Conservation (phyloP, 108 stramenopile genomes). For the Skeletonema costatum region DNA sequence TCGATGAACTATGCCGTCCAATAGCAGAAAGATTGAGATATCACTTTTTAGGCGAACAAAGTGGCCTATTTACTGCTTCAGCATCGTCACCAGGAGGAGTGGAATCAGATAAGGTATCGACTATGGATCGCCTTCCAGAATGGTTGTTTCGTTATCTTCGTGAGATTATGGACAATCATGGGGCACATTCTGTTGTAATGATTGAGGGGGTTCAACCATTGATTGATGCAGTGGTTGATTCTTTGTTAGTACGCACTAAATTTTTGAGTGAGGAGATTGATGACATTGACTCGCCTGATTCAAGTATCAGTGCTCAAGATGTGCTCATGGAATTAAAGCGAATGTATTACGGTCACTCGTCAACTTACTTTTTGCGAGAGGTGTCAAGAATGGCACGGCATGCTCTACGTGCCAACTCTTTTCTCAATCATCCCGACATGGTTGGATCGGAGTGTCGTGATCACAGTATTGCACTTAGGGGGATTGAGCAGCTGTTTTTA, state of each 20-base stretch:
- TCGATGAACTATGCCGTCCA: constrained; percentile 57
- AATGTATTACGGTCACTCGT: constrained; percentile 15
- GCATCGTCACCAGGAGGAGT: not conserved
- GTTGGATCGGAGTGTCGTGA: constrained; percentile 49
- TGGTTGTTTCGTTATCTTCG: constrained; percentile 75
- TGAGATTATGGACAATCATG: constrained; percentile 51
- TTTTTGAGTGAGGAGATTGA: not conserved
- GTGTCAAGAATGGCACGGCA: constrained; percentile 61
- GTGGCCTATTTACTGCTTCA: constrained; percentile 47
- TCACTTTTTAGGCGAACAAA: constrained; percentile 71
- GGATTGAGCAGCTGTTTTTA: constrained; percentile 74
- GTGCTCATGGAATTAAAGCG: constrained; percentile 11
- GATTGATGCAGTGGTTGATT: constrained; percentile 34
- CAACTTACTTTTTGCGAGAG: constrained; percentile 58
- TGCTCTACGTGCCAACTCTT: constrained; percentile 63
- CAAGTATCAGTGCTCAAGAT: not conserved
- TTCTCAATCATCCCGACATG: constrained; percentile 66
- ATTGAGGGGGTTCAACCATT: constrained; percentile 28
- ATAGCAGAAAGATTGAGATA: constrained; percentile 52
- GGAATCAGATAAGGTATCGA: constrained; percentile 3
- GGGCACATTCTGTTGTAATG: constrained; percentile 23
- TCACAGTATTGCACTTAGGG: constrained; percentile 27
- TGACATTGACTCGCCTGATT: not conserved
- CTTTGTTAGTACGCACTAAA: constrained; percentile 6
- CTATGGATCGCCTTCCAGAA: constrained; percentile 77